Evolutionary conservation across 352 stramenopile genomes (phyloP).

Genomic region (Pythium utonaiense): DNA sequence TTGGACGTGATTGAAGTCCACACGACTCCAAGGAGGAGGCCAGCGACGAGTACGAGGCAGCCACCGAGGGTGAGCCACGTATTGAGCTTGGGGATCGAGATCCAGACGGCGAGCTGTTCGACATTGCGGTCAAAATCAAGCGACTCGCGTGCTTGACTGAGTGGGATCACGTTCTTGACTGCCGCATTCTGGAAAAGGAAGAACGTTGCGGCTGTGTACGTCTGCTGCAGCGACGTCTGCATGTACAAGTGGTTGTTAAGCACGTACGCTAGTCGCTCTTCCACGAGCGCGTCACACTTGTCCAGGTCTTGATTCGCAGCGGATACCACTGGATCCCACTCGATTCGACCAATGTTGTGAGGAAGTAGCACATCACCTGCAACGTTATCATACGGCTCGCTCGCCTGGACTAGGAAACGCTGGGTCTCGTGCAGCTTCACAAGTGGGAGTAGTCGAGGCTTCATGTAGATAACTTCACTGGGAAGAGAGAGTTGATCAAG

Average conservation of each 20-base stretch:
- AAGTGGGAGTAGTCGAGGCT: not conserved
- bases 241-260: constrained; percentile 22
- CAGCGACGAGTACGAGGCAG: constrained; percentile 3
- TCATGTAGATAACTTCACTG: not conserved
- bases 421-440: not conserved
- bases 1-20: not conserved
- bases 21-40: not conserved
- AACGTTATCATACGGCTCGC: not conserved
- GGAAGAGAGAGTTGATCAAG: not conserved
- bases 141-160: not conserved
- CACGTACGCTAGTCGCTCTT: constrained; percentile 4
- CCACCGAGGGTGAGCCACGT: constrained; percentile 9
- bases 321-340: constrained; percentile 3
- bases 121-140: constrained; percentile 16
- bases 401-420: not conserved
- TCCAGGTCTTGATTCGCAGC: not conserved
- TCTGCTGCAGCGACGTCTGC: constrained; percentile 6
- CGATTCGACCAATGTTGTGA: constrained; percentile 4
- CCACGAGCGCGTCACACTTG: not conserved
- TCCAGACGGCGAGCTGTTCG: constrained; percentile 5
- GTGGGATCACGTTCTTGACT: constrained; percentile 4
- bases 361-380: constrained; percentile 9
- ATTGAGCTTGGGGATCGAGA: constrained; percentile 13
- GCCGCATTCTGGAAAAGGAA: constrained; percentile 16
- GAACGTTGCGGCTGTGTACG: constrained; percentile 11